Evolutionary conservation across 169 alveolate genomes (phyloP), one percentile per base, ranked within the genome.

Genomic region (Miamiensis avidus): DNA sequence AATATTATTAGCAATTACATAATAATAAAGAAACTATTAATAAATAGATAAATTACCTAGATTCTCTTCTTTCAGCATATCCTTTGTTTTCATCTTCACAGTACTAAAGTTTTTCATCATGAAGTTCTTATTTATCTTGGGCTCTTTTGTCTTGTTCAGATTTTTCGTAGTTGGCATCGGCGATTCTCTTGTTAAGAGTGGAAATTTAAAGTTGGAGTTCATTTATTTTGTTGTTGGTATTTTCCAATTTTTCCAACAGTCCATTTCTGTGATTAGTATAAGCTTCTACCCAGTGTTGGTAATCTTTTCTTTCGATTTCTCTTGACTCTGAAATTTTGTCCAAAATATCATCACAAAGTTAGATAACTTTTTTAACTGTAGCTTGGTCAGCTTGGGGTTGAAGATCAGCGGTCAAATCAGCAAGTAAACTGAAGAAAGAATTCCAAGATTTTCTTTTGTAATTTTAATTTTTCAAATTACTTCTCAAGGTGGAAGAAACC

Each of bases 351-450:
- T 85, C 90, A 49, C 74, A 64, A 25, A 85, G 64, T 31, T 85
- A 81, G 32, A 85, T 73, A 77, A 85, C 73, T 33, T 74, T 85
- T 79, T 34, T 29, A 73, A 85, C 77, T 1, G 90, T 86, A 69
- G 86, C 86, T 15, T 85, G 74, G 74, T 85, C 90, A 34, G 90
- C 90, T 34, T 78, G 29, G 29, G 34, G n/a, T n/a, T 69, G 83
- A 0, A 74, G 75, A 31, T 69, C 32, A 25, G 32, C 31, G 0
- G 83, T 31, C 0, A 78, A 0, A n/a, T 78, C 28, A 33, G 83
- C 32, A 31, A 78, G 75, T 31, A 78, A 29, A 33, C 74, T 78
- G 29, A 78, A 78, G 29, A 78, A 34, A 11, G 69, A 33, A 30
- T 31, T 78, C 83, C 83, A 78, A 27, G 83, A 78, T 33, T 78